Evolutionary conservation across 2,329 filamentous ascomycete species (phyloP), one percentile per base, ranked within the genome.

Genomic region (Rutstroemia sp.): DNA sequence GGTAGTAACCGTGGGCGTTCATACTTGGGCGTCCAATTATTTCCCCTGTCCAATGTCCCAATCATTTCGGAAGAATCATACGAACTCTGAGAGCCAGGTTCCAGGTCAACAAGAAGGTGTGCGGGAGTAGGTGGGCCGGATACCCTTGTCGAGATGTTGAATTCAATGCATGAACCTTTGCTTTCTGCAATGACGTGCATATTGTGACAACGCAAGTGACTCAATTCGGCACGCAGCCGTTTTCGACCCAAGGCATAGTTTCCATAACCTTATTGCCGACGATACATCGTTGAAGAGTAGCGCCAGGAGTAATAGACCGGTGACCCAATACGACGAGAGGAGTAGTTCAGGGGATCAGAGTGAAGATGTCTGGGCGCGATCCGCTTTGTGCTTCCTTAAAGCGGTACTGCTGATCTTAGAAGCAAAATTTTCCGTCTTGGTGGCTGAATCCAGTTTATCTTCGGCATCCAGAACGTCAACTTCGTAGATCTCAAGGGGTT

Each of bases 341-440:
- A 19, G 23, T 9, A 10, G 37, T 23, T 18, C 50, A 47, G 41
- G n/a, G 18, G 30, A 44, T 55, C 58, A 65, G 18, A 65, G 59
- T 38, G 61, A 62, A 19, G 62, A 63, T 8, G 14, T 58, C 10
- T 49, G 55, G 45, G 59, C 52, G 8, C 52, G 58, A 49, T 70
- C 68, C 5, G 67, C 63, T 61, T 63, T 71, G 44, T 77, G 76
- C 59, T 79, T 78, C 62, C 87, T 77, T 63, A 96, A 95, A 57
- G 87, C 87, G 0, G 92, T 95, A 72, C 92, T 96, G 75, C 91
- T 95, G 64, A 96, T 88, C 74, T 96, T 97, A 59, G 81, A 80
- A 25, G 85, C 82, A 71, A 95, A 96, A 62, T 80, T 78, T 56
- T 84, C 80, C 12, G 69, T 74, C 61, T 72, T 74, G n/a, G 64